Evolutionary conservation across 352 stramenopile genomes (phyloP).

Genomic region (Pythium dissimile): DNA sequence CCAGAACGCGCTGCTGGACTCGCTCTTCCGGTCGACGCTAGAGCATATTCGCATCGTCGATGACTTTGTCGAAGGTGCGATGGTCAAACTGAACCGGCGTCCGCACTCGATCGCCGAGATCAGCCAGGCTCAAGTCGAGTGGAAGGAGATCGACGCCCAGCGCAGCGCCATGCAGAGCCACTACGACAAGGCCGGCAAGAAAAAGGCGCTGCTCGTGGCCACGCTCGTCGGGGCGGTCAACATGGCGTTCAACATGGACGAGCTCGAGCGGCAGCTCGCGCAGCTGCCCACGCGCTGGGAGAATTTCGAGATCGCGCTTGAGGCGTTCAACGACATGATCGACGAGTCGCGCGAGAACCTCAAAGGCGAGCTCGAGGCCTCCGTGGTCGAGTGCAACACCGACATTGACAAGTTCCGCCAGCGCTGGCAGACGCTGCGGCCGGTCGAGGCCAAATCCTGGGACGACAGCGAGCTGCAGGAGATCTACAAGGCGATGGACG

Average conservation of each 20-base stretch:
- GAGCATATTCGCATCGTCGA: slow-evolving; percentile 84
- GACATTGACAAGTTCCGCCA: slow-evolving; percentile 90
- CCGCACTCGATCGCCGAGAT: slow-evolving; percentile 94
- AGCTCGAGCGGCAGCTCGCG: slow-evolving; percentile 64
- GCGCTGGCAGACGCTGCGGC: slow-evolving; percentile 86
- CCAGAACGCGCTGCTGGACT: slow-evolving; percentile 81
- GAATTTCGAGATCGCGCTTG: slow-evolving; percentile 92
- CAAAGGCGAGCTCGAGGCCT: slow-evolving; percentile 85
- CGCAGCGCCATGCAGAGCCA: slow-evolving; percentile 52
- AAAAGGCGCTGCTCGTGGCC: slow-evolving; percentile 79
- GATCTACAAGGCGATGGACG: slow-evolving; percentile 79
- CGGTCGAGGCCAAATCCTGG: slow-evolving; percentile 81
- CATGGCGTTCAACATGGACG: slow-evolving; percentile 35
- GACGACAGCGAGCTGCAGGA: slow-evolving; percentile 61
- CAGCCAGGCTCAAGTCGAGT: slow-evolving; percentile 83
- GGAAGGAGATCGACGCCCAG: slow-evolving; percentile 84
- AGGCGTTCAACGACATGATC: slow-evolving; percentile 96
- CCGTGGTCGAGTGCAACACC: slow-evolving; percentile 87
- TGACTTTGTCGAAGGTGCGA: slow-evolving; percentile 83
- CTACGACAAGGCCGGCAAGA: slow-evolving; percentile 77
- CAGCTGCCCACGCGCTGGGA: slow-evolving; percentile 89
- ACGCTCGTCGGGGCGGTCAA: slow-evolving; percentile 7
- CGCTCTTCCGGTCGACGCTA: slow-evolving; percentile 77
- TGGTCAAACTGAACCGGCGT: slow-evolving; percentile 85
- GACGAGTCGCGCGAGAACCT: slow-evolving; percentile 91